phyloP scores from a whole-genome alignment of 352 stramenopile genomes.

The Phytophthora europaea region DNA sequence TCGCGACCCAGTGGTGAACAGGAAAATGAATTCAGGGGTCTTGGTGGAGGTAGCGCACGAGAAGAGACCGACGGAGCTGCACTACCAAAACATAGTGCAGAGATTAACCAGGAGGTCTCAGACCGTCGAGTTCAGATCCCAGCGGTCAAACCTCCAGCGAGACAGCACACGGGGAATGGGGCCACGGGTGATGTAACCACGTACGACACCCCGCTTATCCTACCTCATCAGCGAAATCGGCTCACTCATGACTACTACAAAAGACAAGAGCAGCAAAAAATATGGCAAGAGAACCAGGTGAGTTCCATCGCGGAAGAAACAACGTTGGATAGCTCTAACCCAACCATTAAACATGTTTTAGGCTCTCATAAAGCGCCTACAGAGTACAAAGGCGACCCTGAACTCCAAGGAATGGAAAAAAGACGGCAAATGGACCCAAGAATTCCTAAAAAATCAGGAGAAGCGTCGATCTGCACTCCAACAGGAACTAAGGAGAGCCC shows the following conservation, averaged over 20 bases:
- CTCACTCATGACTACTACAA: conserved; percentile 62
- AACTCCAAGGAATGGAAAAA: conserved; percentile 78
- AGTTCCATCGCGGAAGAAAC: neutral
- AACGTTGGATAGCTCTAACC: neutral
- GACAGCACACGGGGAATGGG: neutral
- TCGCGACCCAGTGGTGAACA: conserved; percentile 17
- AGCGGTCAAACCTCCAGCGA: conserved; percentile 24
- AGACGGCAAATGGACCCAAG: conserved; percentile 77
- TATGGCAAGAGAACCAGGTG: conserved; percentile 82
- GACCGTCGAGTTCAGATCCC: conserved; percentile 17
- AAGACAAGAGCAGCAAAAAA: conserved; percentile 75
- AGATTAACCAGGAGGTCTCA: conserved; percentile 29
- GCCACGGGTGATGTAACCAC: conserved; percentile 17
- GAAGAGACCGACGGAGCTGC: conserved; percentile 24
- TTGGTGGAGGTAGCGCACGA: conserved; percentile 17
- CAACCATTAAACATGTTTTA: conserved; percentile 7
- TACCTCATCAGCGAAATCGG: conserved; percentile 30
- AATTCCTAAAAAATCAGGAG: conserved; percentile 73
- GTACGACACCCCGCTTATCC: conserved; percentile 27
- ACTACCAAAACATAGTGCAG: conserved; percentile 4
- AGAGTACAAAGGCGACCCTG: conserved; percentile 72
- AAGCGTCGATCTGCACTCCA: conserved; percentile 58
- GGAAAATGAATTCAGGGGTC: conserved; percentile 7
- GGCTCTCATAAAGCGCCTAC: conserved; percentile 68
- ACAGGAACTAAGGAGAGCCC: conserved; percentile 58